phyloP scores from a whole-genome alignment of 179 eudicot genomes.

The Amaranthus tricolor region DNA sequence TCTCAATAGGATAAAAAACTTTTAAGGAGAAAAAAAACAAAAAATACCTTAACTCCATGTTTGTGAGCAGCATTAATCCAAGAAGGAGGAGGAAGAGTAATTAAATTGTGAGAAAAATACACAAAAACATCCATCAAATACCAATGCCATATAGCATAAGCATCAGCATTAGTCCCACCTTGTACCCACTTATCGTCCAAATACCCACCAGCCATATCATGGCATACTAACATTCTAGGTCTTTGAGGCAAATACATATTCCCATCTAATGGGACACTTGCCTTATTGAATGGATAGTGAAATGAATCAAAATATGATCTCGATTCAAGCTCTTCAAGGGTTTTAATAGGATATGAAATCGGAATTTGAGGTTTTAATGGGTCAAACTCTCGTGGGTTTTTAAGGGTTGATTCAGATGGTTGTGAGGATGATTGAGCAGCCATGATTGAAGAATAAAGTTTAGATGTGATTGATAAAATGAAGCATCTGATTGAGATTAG shows the following conservation, averaged over 20 bases:
- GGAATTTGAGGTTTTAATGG: conserved; percentile 59
- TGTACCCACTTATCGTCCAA: conserved; percentile 82
- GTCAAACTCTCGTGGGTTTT: conserved; percentile 43
- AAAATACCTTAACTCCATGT: conserved; percentile 79
- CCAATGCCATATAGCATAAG: conserved; percentile 95
- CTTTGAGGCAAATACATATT: conserved; percentile 36
- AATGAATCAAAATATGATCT: conserved; percentile 72
- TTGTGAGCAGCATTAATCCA: conserved; percentile 90
- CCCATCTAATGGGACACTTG: conserved; percentile 33
- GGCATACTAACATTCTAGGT: conserved; percentile 72
- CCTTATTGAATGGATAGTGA: conserved; percentile 69
- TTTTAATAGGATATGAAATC: conserved; percentile 71
- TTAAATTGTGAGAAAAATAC: conserved; percentile 83
- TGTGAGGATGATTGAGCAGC: conserved; percentile 16
- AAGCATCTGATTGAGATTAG: conserved; percentile 35
- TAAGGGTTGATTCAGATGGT: conserved; percentile 11
- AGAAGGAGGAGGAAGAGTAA: conserved; percentile 87
- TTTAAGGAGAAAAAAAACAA: not conserved
- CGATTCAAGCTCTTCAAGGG: conserved; percentile 69
- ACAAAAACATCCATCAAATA: conserved; percentile 91
- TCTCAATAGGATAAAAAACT: too few relatives aligned
- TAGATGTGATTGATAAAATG: conserved; percentile 27
- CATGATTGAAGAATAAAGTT: conserved; percentile 24
- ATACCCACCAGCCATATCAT: conserved; percentile 94
- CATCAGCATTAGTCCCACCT: conserved; percentile 65